Evolutionary conservation across 2,329 filamentous ascomycete species (phyloP), one percentile per base, ranked within the genome.

Genomic region (Trichoderma gracile): DNA sequence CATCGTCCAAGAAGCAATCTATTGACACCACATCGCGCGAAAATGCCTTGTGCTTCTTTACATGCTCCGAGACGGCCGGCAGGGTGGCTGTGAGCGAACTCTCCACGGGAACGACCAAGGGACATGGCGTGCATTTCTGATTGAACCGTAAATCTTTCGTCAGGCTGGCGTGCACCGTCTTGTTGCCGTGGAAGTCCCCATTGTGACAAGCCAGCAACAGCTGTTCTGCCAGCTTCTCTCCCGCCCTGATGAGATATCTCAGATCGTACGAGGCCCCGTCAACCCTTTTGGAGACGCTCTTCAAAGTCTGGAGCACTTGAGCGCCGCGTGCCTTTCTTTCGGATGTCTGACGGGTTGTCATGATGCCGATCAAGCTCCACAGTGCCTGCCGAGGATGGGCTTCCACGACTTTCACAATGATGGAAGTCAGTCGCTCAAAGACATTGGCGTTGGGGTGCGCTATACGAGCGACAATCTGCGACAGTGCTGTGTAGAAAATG

Each of bases 391-490:
- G 92, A 0, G 95, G 94, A 75, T 97, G 91, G n/a, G 87, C 82
- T 47, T 87, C 84, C 9, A 96, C 89, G n/a, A 97, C 92, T 73
- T 91, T 94, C 66, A 89, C 80, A 63, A 99, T 93, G 69, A 98
- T 94, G 40, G 84, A 83, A 60, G 89, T 86, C 7, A 99, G 79
- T 10, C 91, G 81, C 65, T 89, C 86, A 77, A 92, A 96, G 1
- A 97, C 92, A 1, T 87, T 85, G 4, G 77, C 77, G 74, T 97
- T 91, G 1, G 89, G 87, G 77, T 99, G 95, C 52, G 91, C 91
- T 71, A 99, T 97, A 38, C 95, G 89, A n/a, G 94, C 95, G 64
- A 99, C 91, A 67, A 99, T 90, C 76, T 99, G 95, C 5, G 95
- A 91, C 47, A 99, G 81, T 6, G 94, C 83, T 2, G 89, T 90